Conservation (phyloP, 2,329 filamentous ascomycete species). For the Pseudocercospora macadamiae region DNA sequence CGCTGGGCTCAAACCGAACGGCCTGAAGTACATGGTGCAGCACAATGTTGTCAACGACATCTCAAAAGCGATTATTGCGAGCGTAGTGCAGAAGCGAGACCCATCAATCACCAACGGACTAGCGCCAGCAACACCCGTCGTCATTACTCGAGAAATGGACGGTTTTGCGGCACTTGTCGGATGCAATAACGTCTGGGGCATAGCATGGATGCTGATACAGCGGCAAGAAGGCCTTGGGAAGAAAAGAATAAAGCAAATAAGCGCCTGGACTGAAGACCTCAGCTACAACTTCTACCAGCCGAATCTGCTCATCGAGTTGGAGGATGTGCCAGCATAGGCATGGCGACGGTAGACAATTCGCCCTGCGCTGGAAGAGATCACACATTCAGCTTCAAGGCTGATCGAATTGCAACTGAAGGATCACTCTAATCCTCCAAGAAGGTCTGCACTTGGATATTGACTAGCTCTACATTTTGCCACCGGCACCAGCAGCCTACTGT, state of each 20-base stretch:
- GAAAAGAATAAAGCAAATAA: conserved; percentile 20
- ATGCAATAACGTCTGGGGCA: conserved; percentile 16
- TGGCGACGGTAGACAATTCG: background rate
- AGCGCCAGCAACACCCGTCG: conserved; percentile 16
- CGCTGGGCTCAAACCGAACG: background rate
- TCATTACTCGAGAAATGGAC: conserved; percentile 8
- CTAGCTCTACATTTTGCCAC: too few species aligned
- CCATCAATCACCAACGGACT: background rate
- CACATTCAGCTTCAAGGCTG: background rate
- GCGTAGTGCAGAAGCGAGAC: conserved; percentile 10
- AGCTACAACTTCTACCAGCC: conserved; percentile 9
- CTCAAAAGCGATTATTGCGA: conserved; percentile 15
- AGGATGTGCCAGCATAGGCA: background rate
- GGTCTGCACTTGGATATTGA: too few species aligned
- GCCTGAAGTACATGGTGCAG: conserved; percentile 13
- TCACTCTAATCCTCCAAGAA: too few species aligned
- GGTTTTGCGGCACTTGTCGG: conserved; percentile 20
- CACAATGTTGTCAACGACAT: conserved; percentile 15
- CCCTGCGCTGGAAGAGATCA: background rate
- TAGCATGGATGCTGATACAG: conserved; percentile 21
- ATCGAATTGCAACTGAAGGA: too few species aligned
- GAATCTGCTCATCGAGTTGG: conserved; percentile 24
- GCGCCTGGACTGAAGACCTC: conserved; percentile 9
- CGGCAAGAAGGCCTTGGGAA: conserved; percentile 10
- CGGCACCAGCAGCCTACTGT: too few species aligned